Evolutionary conservation across 176 grass and related monocot genomes (phyloP), one percentile per base, ranked within the genome.

Genomic region (Oryza brachyantha): DNA sequence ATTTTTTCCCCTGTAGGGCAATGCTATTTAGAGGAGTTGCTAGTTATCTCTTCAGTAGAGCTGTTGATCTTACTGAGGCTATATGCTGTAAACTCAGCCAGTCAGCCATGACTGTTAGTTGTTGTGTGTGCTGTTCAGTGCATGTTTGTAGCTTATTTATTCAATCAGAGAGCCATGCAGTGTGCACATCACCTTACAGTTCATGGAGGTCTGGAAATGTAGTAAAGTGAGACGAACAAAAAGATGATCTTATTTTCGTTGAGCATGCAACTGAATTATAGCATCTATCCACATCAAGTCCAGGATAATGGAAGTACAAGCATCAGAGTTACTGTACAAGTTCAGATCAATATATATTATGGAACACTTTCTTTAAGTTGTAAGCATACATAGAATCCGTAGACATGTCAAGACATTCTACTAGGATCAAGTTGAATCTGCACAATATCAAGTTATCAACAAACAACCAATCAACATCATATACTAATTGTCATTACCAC

Each of bases 391-490:
- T 10, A n/a, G n/a, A 24, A 17, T 57, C 52, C 59, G 64, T 21
- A 29, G 26, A 58, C 41, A 88, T 42, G 22, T 52, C 27, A 59
- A 34, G 40, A 21, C 10, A 16, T 69, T 67, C 43, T 76, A 66
- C 19, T 35, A 11, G 19, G 12, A 81, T 60, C 76, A 79, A 31
- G 29, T 36, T 37, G 60, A 73, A 61, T 48, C 60, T 52, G 75
- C 31, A 26, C 64, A 70, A 42, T 19, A 31, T 65, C 24, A 78
- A 55, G 14, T 61, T 84, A 88, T n/a, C 31, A 32, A 32, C 4
- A 4, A 32, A 4, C 31, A 32, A 32, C 42, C 25, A 84, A 76
- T 80, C 24, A 81, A 59, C 43, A 45, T 27, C 57, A 60, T 64
- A 26, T n/a, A 72, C 57, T 60, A 34, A 26, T 13, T 34, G 55